Evolutionary conservation across 192 early-diverging fungal species (phyloP).

Genomic region (Coemansia biformis): DNA sequence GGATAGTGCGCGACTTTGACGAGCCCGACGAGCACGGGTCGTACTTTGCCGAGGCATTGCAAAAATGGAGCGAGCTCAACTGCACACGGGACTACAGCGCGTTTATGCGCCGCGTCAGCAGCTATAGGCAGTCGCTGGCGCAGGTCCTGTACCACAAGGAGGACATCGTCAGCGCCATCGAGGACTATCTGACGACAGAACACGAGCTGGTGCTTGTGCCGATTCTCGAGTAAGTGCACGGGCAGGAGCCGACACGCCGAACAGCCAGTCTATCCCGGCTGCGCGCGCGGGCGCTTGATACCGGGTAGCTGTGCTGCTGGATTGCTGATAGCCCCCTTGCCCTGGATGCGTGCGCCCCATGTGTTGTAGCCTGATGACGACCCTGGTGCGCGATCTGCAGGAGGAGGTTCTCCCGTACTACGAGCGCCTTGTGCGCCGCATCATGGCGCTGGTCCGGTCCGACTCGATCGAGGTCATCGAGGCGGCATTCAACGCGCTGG

Average conservation of each 20-base stretch:
- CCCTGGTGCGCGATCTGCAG: slow-evolving; percentile 87
- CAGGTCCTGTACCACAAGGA: slow-evolving; percentile 88
- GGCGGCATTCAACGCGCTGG: slow-evolving; percentile 79
- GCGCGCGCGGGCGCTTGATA: too few species aligned
- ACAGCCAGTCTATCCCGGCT: too few species aligned
- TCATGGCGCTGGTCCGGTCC: slow-evolving; percentile 62
- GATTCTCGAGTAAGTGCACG: slow-evolving; percentile 76
- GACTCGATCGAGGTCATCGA: slow-evolving; percentile 73
- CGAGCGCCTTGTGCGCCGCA: slow-evolving; percentile 56
- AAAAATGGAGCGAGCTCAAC: slow-evolving; percentile 87
- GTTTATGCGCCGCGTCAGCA: slow-evolving; percentile 63
- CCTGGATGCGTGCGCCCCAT: not conserved
- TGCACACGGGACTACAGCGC: slow-evolving; percentile 72
- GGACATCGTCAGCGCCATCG: slow-evolving; percentile 59
- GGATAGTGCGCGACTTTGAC: slow-evolving; percentile 56
- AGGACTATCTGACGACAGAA: slow-evolving; percentile 58
- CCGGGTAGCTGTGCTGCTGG: too few species aligned
- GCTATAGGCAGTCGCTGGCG: slow-evolving; percentile 68
- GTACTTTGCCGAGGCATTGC: slow-evolving; percentile 79
- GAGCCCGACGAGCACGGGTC: slow-evolving; percentile 60
- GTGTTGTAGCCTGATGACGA: slow-evolving; percentile 60
- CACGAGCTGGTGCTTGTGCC: slow-evolving; percentile 72
- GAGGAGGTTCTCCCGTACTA: slow-evolving; percentile 82
- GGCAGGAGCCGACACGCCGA: not conserved
- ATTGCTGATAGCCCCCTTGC: too few species aligned